phyloP scores from a whole-genome alignment of 495 filamentous ascomycete genomes.

The Cryomyces antarcticus region DNA sequence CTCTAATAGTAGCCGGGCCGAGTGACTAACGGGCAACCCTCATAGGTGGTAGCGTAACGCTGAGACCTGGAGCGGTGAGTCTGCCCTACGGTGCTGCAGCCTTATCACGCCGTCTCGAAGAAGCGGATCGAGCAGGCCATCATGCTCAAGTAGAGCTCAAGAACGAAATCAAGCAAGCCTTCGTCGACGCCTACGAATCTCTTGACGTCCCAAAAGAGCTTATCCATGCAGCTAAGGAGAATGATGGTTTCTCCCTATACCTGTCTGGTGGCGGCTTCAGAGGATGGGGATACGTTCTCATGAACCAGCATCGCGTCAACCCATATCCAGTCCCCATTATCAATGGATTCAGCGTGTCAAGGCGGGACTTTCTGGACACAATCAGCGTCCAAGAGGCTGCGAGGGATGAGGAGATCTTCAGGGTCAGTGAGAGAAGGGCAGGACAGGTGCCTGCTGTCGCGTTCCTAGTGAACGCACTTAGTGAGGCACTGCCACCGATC shows the following conservation, averaged over 20 bases:
- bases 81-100: conserved; percentile 81
- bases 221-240: conserved; percentile 18
- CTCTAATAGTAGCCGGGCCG: too few species aligned
- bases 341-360: conserved; percentile 53
- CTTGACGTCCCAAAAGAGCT: conserved; percentile 35
- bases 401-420: conserved; percentile 35
- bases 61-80: conserved; percentile 28
- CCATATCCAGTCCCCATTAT: conserved; percentile 75
- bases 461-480: conserved; percentile 51
- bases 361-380: conserved; percentile 39
- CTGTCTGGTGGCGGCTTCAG: conserved; percentile 82
- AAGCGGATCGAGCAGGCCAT: conserved; percentile 16
- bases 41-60: conserved; percentile 27
- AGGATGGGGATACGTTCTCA: conserved; percentile 73
- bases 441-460: conserved; percentile 69
- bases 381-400: conserved; percentile 30
- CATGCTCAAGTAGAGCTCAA: conserved; percentile 21
- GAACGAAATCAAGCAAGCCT: conserved; percentile 33
- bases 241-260: conserved; percentile 50
- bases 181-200: conserved; percentile 38
- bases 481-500: conserved; percentile 47
- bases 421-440: conserved; percentile 64
- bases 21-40: conserved; percentile 4
- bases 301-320: conserved; percentile 39
- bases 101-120: conserved; percentile 36